Conservation (phyloP, 257 asterid species). For the Cruciata laevipes region DNA sequence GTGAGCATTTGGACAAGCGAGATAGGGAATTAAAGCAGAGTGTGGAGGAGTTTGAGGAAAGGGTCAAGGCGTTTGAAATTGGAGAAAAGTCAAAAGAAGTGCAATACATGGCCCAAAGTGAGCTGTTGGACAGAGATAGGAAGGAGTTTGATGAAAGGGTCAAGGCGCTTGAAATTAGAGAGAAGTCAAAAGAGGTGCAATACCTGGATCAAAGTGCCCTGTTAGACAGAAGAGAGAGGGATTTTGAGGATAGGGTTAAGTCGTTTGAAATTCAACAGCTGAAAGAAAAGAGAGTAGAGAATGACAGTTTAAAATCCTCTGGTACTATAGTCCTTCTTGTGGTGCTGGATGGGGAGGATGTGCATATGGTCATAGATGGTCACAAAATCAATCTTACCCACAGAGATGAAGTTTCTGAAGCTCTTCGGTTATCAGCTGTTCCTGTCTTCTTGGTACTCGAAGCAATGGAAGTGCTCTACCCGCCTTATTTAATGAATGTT, state of each 20-base stretch:
- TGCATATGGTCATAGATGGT: slow-evolving; percentile 42
- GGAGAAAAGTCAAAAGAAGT: too few relatives aligned
- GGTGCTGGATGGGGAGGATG: slow-evolving; percentile 38
- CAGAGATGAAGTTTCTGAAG: slow-evolving; percentile 30
- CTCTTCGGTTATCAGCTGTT: slow-evolving; percentile 30
- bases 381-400: slow-evolving; percentile 29
- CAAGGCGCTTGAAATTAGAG: slow-evolving; percentile 14
- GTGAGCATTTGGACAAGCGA: too few relatives aligned
- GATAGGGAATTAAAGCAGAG: too few relatives aligned
- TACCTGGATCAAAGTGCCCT: too few relatives aligned
- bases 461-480: slow-evolving; percentile 26
- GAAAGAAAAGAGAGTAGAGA: neutral
- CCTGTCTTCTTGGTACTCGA: slow-evolving; percentile 43
- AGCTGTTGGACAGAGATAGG: too few relatives aligned
- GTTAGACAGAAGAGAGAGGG: too few relatives aligned
- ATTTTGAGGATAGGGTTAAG: too few relatives aligned
- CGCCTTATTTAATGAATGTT: slow-evolving; percentile 19
- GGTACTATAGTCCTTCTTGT: neutral
- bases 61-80: too few relatives aligned
- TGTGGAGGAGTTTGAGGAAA: too few relatives aligned
- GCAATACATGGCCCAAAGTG: too few relatives aligned
- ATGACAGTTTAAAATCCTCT: too few relatives aligned
- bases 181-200: neutral
- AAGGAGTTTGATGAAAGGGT: too few relatives aligned
- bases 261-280: neutral